Evolutionary conservation across 305 asterid genomes (phyloP), one percentile per base, ranked within the genome.

Genomic region (Rubia balearica): DNA sequence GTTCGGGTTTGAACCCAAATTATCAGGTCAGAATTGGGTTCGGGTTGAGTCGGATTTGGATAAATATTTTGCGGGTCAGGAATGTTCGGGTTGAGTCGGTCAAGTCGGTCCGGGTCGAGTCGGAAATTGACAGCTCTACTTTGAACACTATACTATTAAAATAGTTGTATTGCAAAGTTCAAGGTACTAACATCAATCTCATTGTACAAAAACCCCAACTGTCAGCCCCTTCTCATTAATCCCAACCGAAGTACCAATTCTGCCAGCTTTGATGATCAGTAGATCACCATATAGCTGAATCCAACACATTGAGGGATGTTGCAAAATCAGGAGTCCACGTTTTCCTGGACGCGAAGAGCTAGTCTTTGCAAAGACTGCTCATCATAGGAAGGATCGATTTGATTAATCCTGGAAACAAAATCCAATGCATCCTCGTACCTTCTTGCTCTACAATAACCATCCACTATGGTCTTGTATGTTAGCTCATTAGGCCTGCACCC

Each of bases 401-500:
- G 86, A 75, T 48, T 79, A 66, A 89, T 88, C 30, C 75, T 77
- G 12, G 88, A 79, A 74, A 86, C 86, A 48, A 89, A 93, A 48
- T 93, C 96, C 84, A 77, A 74, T 17, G 95, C 96, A 45, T 90
- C 96, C 65, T 70, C 84, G 43, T 82, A 87, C 81, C 80, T 78
- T 69, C 77, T 90, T n/a, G 89, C 89, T 86, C 80, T 93, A 70
- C 98, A 89, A 73, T 89, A 93, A 46, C 97, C 98, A 73, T 90
- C 96, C 55, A 93, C 81, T 36, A 86, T 62, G 17, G 90, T 85
- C 68, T 88, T 90, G 65, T 93, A 93, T 1, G 97, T 89, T 0
- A 90, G 83, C 81, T 93, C 97, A 74, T 89, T 93, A 0, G 98
- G 96, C 49, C 85, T 83, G 84, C 98, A 93, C 65, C 84, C 71